Evolutionary conservation across 768 basidiomycete genomes (phyloP).

Genomic region (Mycena alexandri): DNA sequence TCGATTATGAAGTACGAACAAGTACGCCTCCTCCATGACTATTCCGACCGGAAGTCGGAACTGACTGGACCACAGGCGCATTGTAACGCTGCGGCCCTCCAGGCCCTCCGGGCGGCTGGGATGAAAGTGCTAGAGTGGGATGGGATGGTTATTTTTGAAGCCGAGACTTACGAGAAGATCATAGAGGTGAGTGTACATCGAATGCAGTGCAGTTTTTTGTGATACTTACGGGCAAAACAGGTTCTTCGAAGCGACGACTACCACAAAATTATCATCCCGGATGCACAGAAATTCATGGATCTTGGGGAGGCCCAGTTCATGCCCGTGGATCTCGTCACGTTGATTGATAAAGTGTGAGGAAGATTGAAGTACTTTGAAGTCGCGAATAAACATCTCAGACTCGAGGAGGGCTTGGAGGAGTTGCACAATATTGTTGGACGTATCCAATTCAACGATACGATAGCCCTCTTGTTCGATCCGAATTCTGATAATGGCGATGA

Average conservation of each 20-base stretch:
- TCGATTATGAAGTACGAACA: conserved; percentile 53
- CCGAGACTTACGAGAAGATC: conserved; percentile 49
- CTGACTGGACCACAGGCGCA: conserved; percentile 35
- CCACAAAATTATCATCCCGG: not conserved
- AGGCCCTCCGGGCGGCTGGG: conserved; percentile 30
- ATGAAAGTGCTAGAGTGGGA: conserved; percentile 41
- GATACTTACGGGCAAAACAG: not conserved
- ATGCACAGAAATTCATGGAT: not conserved
- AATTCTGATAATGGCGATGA: no score
- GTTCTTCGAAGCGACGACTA: not conserved
- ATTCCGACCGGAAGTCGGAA: no score
- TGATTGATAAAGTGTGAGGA: no score
- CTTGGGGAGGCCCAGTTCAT: not conserved
- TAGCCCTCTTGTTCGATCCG: no score
- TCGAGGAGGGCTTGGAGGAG: no score
- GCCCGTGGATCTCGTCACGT: not conserved
- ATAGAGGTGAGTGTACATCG: conserved; percentile 38
- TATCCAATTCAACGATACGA: no score
- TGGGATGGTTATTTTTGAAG: conserved; percentile 49
- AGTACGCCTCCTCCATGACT: conserved; percentile 11
- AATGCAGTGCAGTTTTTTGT: no score
- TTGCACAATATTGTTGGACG: no score
- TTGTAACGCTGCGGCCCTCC: conserved; percentile 29
- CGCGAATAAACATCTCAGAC: no score
- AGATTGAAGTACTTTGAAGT: no score